phyloP scores from a whole-genome alignment of 306 rosid genomes.

The Vicia faba region DNA sequence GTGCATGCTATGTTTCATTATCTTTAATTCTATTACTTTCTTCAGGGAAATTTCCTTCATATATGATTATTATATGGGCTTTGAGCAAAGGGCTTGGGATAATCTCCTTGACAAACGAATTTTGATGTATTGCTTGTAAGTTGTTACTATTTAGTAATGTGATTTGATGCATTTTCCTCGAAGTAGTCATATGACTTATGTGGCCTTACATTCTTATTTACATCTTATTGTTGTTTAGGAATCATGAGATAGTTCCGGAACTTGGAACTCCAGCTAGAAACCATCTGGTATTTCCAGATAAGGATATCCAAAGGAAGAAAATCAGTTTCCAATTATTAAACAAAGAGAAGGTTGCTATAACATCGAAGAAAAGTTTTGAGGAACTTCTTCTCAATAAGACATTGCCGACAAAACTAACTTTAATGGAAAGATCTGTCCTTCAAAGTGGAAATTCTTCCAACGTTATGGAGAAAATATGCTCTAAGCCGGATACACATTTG shows the following conservation, averaged over 20 bases:
- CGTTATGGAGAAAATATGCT: slow-evolving; percentile 28
- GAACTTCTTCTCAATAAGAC: slow-evolving; percentile 33
- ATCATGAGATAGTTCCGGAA: slow-evolving; percentile 50
- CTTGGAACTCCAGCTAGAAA: slow-evolving; percentile 55
- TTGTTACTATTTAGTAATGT: slow-evolving; percentile 29
- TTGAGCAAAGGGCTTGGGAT: slow-evolving; percentile 66
- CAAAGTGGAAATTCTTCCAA: slow-evolving; percentile 38
- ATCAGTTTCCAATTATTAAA: slow-evolving; percentile 16
- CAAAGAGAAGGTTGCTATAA: slow-evolving; percentile 34
- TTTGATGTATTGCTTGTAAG: slow-evolving; percentile 76
- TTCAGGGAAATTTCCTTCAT: slow-evolving; percentile 53
- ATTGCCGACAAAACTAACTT: slow-evolving; percentile 3
- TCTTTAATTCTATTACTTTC: slow-evolving; percentile 28
- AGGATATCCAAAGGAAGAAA: slow-evolving; percentile 36
- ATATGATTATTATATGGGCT: slow-evolving; percentile 33
- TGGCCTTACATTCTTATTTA: slow-evolving; percentile 32
- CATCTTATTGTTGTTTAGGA: slow-evolving; percentile 47
- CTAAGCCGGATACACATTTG: slow-evolving; percentile 24
- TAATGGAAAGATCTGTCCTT: slow-evolving; percentile 20
- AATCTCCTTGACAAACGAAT: slow-evolving; percentile 53
- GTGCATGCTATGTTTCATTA: slow-evolving; percentile 27
- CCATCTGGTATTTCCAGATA: slow-evolving; percentile 56
- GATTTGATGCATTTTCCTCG: slow-evolving; percentile 5
- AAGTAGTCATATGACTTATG: slow-evolving; percentile 16
- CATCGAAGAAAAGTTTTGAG: slow-evolving; percentile 31